A percentile compares a stretch with the other conserved stretches of the same genome.
Evolutionary conservation across 208 protist genomes (phyloP).

Genomic region (Crithidia bombi): DNA sequence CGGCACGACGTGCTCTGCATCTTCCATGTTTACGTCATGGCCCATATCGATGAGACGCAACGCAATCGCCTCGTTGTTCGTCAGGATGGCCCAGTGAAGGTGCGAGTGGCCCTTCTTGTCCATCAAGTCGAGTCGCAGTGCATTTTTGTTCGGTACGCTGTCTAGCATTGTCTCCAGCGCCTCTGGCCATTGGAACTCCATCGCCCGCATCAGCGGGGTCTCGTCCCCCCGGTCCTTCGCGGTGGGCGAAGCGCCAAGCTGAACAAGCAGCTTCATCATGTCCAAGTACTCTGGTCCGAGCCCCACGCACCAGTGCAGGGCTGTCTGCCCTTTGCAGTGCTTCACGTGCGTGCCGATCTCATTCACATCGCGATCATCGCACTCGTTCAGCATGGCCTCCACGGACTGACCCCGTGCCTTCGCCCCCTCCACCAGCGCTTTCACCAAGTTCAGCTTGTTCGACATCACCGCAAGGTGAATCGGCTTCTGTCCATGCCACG

Average conservation of each 20-base stretch:
- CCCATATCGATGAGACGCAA: constrained; percentile 72
- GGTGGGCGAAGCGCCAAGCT: constrained; percentile 66
- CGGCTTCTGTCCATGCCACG: constrained; percentile 86
- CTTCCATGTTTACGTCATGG: constrained; percentile 68
- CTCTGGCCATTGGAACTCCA: constrained; percentile 64
- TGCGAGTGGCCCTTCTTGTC: constrained; percentile 66
- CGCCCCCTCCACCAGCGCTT: constrained; percentile 63
- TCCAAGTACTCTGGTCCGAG: constrained; percentile 62
- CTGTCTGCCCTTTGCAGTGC: constrained; percentile 63
- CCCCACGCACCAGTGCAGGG: constrained; percentile 87
- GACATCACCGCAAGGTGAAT: constrained; percentile 82
- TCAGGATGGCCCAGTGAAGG: constrained; percentile 75
- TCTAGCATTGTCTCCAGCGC: constrained; percentile 68
- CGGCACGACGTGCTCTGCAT: constrained; percentile 65
- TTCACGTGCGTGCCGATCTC: constrained; percentile 65
- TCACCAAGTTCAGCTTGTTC: constrained; percentile 68
- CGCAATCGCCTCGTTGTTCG: constrained; percentile 64
- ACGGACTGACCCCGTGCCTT: constrained; percentile 55
- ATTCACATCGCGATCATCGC: constrained; percentile 70
- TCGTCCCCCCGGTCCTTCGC: constrained; percentile 79
- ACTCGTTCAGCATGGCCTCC: constrained; percentile 77
- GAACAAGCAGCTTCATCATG: constrained; percentile 77
- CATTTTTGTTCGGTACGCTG: constrained; percentile 25
- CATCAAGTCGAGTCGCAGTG: constrained; percentile 62
- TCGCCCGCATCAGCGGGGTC: constrained; percentile 82